Conservation (phyloP, 345 rosid species). For the Eutrema heterophyllum region DNA sequence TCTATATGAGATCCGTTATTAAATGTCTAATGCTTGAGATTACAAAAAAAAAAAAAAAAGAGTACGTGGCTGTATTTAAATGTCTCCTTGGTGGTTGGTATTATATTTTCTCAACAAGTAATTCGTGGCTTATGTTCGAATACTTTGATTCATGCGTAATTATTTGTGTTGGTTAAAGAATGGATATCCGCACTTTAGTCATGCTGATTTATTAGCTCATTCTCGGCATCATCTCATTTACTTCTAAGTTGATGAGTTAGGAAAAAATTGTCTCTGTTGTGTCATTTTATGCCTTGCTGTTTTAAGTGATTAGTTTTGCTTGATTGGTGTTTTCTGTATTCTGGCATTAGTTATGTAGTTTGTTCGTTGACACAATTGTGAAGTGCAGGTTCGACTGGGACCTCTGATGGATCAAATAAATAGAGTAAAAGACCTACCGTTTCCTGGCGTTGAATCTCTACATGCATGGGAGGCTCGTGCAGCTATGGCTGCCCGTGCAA, state of each 20-base stretch:
- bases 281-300: background rate
- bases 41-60: background rate
- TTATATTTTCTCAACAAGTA: no score
- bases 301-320: background rate
- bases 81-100: background rate
- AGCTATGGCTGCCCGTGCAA: constrained; percentile 55
- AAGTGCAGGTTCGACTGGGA: constrained; percentile 66
- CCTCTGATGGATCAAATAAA: constrained; percentile 69
- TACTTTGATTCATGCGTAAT: no score
- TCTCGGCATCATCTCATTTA: no score
- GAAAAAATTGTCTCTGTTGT: constrained; percentile 17
- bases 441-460: constrained; percentile 74
- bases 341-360: background rate
- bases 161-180: no score
- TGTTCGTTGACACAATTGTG: constrained; percentile 1
- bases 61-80: background rate
- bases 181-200: no score
- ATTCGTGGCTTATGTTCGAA: no score
- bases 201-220: no score
- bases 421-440: constrained; percentile 72
- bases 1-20: background rate
- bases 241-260: no score
- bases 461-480: constrained; percentile 95
- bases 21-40: background rate
- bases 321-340: background rate